Conservation (phyloP, 2,329 filamentous ascomycete genomes). For the Aspergillus pseudonomiae region DNA sequence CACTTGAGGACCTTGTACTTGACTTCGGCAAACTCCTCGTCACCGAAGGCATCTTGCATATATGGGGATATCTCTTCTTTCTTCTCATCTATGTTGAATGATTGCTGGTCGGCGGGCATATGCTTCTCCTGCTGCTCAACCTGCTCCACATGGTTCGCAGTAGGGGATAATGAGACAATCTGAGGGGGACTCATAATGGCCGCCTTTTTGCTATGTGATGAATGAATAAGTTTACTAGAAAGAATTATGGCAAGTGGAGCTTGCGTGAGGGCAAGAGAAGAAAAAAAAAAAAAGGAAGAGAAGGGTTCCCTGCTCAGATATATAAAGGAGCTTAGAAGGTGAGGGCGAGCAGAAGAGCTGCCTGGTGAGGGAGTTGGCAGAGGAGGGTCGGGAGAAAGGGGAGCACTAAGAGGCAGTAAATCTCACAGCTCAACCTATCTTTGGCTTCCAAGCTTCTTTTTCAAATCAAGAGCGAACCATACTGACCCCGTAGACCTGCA, state of each 20-base stretch:
- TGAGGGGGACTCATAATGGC: constrained; percentile 20
- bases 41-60: constrained; percentile 42
- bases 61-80: constrained; percentile 24
- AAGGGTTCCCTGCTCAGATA: not conserved
- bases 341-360: not conserved
- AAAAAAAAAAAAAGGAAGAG: not conserved
- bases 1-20: constrained; percentile 57
- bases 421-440: not conserved
- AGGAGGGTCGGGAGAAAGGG: not conserved
- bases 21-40: constrained; percentile 47
- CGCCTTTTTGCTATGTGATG: not conserved
- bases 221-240: not conserved
- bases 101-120: constrained; percentile 11
- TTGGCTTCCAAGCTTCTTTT: not conserved
- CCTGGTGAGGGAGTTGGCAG: not conserved
- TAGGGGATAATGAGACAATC: constrained; percentile 14
- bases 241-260: not conserved
- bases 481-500: not conserved
- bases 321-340: not conserved
- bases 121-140: constrained; percentile 14
- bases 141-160: constrained; percentile 16
- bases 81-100: constrained; percentile 23
- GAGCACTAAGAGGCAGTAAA: not conserved
- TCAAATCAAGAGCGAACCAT: not conserved
- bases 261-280: not conserved